Evolutionary conservation across 768 basidiomycete genomes (phyloP), one percentile per base, ranked within the genome.

Genomic region (Russula abietina): DNA sequence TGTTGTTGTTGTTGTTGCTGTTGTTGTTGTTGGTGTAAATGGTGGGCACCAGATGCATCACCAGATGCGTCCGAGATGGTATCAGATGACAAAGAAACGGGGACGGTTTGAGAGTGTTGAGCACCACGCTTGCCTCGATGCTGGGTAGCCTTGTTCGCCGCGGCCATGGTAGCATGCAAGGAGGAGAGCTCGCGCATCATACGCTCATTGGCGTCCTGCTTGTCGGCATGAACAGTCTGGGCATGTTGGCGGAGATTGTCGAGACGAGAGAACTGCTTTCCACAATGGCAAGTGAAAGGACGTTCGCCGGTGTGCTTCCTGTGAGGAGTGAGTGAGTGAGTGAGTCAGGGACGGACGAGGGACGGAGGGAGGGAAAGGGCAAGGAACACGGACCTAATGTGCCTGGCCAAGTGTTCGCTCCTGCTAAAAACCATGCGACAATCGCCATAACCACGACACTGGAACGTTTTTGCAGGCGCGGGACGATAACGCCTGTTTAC

Each of bases 231-330:
- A 1, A 97, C 94, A 6, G 95, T 96, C 80, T 95, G 91, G 0
- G 94, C 92, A 74, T 98, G 96, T 72, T 98, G 96, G 51, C 96
- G 87, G 2, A 98, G 83, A 71, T 98, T 98, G 76, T 98, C 96
- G 72, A 98, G 86, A 14, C 96, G 86, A 6, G 93, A 94, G 72
- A 98, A 98, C 67, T 95, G 88, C 74, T 96, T 95, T 14, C 86
- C 83, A 78, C 96, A 98, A 72, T 98, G 95, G 71, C 96, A 98
- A 45, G 86, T 84, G 75, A 98, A 98, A 19, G 96, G 96, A 22
- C 94, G 86, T 73, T 98, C 96, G 65, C 96, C 96, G 5, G 96
- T 98, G 75, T 98, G 96, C 82, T 98, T 98, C 68, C 95, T 98
- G 76, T 56, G 2, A 24, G 8, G 59, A 19, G 10, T 4, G 32